Percentiles rank a stretch among this genome's conserved stretches.
Evolutionary conservation across 148 eudicot species (phyloP).

Genomic region (Simmondsia chinensis): DNA sequence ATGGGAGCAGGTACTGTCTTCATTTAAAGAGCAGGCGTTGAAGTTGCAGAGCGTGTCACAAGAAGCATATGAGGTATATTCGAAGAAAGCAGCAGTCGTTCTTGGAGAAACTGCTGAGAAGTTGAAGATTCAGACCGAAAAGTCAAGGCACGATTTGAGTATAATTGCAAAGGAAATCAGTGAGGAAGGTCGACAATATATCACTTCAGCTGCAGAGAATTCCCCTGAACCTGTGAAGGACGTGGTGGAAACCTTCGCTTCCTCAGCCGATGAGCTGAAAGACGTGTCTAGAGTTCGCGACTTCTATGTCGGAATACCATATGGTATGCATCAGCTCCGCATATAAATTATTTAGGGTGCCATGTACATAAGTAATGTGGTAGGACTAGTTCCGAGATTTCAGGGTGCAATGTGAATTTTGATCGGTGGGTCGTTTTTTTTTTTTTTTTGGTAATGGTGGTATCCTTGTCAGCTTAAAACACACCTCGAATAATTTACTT

Average conservation of each 20-base stretch:
- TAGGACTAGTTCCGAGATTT: too few relatives aligned
- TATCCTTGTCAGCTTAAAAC: too few relatives aligned
- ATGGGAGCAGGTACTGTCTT: slow-evolving; percentile 58
- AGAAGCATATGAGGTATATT: slow-evolving; percentile 83
- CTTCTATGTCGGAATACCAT: slow-evolving; percentile 87
- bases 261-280: slow-evolving; percentile 45
- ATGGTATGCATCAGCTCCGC: slow-evolving; percentile 39
- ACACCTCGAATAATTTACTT: too few relatives aligned
- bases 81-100: slow-evolving; percentile 53
- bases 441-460: too few relatives aligned
- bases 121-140: slow-evolving; percentile 77
- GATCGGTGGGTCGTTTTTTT: too few relatives aligned
- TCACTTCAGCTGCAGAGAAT: slow-evolving; percentile 56
- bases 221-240: slow-evolving; percentile 92
- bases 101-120: slow-evolving; percentile 65
- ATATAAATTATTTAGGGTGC: neutral
- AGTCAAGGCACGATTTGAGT: slow-evolving; percentile 59
- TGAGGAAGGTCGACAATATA: slow-evolving; percentile 61
- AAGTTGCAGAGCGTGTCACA: slow-evolving; percentile 73
- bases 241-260: slow-evolving; percentile 75
- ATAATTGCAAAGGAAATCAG: slow-evolving; percentile 52
- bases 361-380: too few relatives aligned
- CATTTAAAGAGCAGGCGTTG: slow-evolving; percentile 75
- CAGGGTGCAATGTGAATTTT: too few relatives aligned
- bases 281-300: slow-evolving; percentile 68